Percentiles rank a stretch among this genome's conserved stretches.
Conservation (phyloP, 495 filamentous ascomycete genomes). For the Penicillium arizonense region DNA sequence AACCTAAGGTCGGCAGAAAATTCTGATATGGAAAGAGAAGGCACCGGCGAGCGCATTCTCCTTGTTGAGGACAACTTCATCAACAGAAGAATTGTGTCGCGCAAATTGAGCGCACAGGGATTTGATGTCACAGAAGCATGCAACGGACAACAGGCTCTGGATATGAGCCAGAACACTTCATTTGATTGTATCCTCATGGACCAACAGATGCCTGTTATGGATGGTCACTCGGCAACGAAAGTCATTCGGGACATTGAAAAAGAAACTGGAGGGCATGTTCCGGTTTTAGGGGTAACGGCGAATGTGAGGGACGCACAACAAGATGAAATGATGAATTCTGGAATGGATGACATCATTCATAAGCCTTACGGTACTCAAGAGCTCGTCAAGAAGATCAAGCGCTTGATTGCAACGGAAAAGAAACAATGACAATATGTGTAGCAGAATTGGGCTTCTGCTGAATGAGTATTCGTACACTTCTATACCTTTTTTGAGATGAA, state of each 20-base stretch:
- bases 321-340: conserved; percentile 60
- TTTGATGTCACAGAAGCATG: conserved; percentile 67
- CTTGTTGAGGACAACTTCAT: conserved; percentile 86
- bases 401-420: not conserved
- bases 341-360: conserved; percentile 78
- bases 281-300: conserved; percentile 77
- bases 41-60: conserved; percentile 43
- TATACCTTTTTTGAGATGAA: too few species aligned
- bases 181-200: conserved; percentile 72
- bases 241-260: conserved; percentile 63
- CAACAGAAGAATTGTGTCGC: conserved; percentile 67
- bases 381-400: conserved; percentile 62
- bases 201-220: conserved; percentile 83
- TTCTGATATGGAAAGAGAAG: not conserved
- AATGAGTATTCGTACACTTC: too few species aligned
- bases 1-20: not conserved
- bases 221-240: conserved; percentile 67
- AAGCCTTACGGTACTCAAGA: conserved; percentile 78
- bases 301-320: conserved; percentile 72
- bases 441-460: too few species aligned
- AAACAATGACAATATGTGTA: not conserved
- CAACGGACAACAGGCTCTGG: conserved; percentile 73
- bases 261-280: conserved; percentile 51
- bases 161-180: conserved; percentile 28
- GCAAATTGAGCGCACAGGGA: conserved; percentile 60